Base-by-base conservation (phyloP, 176 grass and related monocot species). In the Oryza brachyantha region DNA sequence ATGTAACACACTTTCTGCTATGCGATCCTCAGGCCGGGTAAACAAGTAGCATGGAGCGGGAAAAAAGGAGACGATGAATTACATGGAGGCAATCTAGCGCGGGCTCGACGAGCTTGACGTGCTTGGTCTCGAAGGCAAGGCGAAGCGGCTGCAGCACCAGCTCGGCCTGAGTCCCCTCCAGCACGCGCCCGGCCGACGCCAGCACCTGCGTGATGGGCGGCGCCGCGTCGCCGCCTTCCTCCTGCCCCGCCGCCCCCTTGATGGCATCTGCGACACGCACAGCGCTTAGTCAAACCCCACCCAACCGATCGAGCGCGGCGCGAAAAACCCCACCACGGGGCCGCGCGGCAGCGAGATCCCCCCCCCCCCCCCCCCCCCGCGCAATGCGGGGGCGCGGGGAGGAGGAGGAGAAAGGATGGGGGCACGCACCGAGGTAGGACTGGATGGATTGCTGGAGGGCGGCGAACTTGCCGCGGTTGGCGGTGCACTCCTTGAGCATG, bases 71-170 rank as follows among this genome's bases (percentile, higher is more conserved):
- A 63, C 17, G 48, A 12, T 13, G 5, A 43, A 65, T 80, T 98
- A 98, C 96, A 83, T 95, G 96, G 71, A 99, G 90, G 81, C 90
- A 99, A 70, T 99, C 96, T 65, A 99, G 96, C 58, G 92, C 96
- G 60, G 90, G 96, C 79, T 99, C 92, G 48, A 93, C 88, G 72
- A 99, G 92, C 85, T 99, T 99, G 79, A 95, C 66, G 85, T 93
- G 89, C 85, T 99, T 99, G 61, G 88, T 89, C 76, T 99, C 92
- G 81, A 95, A 92, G 78, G 92, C 92, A 74, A 99, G 92, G 85
- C 96, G 91, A 26, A 95, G 88, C 7, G 96, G 96, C 80, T 99
- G 92, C 83, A 99, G 85, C 78, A 99, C 80, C 50, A 99, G 87
- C 72, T 99, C 96, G 81, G 96, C 90, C 76, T 99, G 96, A 17